Evolutionary conservation across 2,329 filamentous ascomycete genomes (phyloP).

Genomic region (Seiridium cupressi): DNA sequence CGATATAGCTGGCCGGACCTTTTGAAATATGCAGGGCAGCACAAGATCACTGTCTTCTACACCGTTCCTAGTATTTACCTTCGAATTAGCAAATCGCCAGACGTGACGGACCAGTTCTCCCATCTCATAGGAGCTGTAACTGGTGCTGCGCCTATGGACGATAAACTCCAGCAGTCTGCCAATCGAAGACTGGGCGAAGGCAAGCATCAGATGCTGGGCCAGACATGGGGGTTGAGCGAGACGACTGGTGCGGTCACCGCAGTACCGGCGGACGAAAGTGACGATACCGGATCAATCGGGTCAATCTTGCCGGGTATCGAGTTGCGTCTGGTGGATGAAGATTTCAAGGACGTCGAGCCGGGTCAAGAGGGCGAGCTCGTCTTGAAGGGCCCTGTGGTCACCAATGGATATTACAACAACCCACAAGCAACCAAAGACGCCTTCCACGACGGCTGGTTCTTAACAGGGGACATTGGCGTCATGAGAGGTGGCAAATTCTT

Average conservation of each 20-base stretch:
- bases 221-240: conserved; percentile 58
- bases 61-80: conserved; percentile 59
- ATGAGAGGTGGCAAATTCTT: conserved; percentile 69
- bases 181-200: conserved; percentile 42
- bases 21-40: conserved; percentile 45
- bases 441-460: conserved; percentile 64
- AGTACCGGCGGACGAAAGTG: conserved; percentile 35
- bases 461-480: conserved; percentile 75
- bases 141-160: conserved; percentile 54
- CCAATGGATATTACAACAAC: conserved; percentile 71
- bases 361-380: conserved; percentile 58
- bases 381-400: conserved; percentile 69
- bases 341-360: conserved; percentile 34
- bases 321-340: conserved; percentile 36
- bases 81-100: conserved; percentile 53
- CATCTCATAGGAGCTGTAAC: conserved; percentile 41
- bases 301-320: conserved; percentile 36
- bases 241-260: conserved; percentile 46
- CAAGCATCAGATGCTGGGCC: conserved; percentile 37
- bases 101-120: conserved; percentile 53
- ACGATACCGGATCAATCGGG: conserved; percentile 46
- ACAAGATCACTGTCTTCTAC: conserved; percentile 51
- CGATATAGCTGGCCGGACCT: conserved; percentile 54
- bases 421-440: conserved; percentile 61
- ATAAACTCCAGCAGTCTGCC: conserved; percentile 49